phyloP scores from a whole-genome alignment of 129 eudicot species.

The carrot (Daucus carota) region DH1_v3.0 NC_030381.2:56139001-56139500 shows the following conservation, averaged over 20 bases:
- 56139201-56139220: background rate
- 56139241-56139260: background rate
- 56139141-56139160: background rate
- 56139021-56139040: too few relatives aligned
- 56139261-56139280: background rate
- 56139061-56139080: background rate
- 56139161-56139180: background rate
- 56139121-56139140: background rate
- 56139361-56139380: slow-evolving; percentile 45
- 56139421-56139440: slow-evolving; percentile 4
- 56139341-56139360: slow-evolving; percentile 40
- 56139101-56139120: background rate
- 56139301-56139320: slow-evolving; percentile 18
- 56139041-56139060: background rate
- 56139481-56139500: slow-evolving; percentile 16
- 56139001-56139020: background rate
- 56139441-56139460: slow-evolving; percentile 15
- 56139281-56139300: background rate
- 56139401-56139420: slow-evolving; percentile 25
- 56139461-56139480: slow-evolving; percentile 16
- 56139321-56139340: slow-evolving; percentile 26
- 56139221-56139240: background rate
- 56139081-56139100: background rate
- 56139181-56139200: background rate
- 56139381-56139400: slow-evolving; percentile 33